Evolutionary conservation across 208 protist genomes (phyloP), one percentile per base, ranked within the genome.

Genomic region (Leishmania gerbilli): DNA sequence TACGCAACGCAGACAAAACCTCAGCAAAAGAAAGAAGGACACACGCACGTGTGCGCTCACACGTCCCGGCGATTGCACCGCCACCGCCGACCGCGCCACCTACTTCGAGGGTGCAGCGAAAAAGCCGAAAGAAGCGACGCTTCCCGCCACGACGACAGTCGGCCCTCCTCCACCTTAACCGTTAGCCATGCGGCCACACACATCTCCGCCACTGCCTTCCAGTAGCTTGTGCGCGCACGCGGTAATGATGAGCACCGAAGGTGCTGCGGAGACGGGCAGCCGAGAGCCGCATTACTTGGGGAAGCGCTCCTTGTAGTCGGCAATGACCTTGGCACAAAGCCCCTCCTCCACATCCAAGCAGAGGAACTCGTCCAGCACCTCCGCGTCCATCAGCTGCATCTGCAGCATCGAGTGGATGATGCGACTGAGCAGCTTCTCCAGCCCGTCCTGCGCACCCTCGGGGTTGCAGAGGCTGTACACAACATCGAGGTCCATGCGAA

Each of bases 391-490:
- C 51, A 96, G 86, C 42, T 89, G 89, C 87, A 92, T 88, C 53
- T 56, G 69, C 15, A 88, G 76, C 85, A 97, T 85, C 3, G 92
- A 95, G 47, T 86, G 78, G 71, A 97, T 87, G 53, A 96, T 93
- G 78, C 81, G 83, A 47, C 83, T 88, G 17, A 91, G 78, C 45
- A 97, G 82, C 53, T 79, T 77, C 76, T 92, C 88, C 79, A 94
- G 77, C 15, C 92, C 92, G 65, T 87, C 88, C 72, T 84, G 78
- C 40, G 88, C 89, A 31, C 83, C 84, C 67, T 82, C 84, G 37
- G 79, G 72, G 56, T 88, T 88, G 76, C 90, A 93, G 27, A 97
- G 40, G 6, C 89, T 91, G 79, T 91, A 89, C 31, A 94, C 31
- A 45, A 95, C 91, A 24, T 88, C 86, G n/a, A 95, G 60, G n/a